phyloP scores from a whole-genome alignment of 1,139 yeast species.

The Meyerozyma athensensis region DNA sequence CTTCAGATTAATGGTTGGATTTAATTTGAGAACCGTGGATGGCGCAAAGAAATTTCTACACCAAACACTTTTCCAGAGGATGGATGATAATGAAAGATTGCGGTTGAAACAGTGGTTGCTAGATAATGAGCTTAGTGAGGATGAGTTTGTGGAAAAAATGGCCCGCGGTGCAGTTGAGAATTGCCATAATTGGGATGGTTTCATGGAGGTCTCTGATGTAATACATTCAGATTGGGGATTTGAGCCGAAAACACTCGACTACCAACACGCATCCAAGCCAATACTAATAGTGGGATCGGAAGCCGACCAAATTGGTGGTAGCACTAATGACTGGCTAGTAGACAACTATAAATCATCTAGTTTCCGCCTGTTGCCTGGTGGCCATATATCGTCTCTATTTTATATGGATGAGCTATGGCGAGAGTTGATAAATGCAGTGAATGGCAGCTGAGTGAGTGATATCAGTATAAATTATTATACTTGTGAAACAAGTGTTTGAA shows the following conservation, averaged over 20 bases:
- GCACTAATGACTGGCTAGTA: constrained; percentile 1
- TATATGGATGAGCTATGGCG: neutral
- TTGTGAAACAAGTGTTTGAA: too few relatives aligned
- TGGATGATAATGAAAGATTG: neutral
- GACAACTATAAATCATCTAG: neutral
- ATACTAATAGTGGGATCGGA: neutral
- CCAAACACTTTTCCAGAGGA: neutral
- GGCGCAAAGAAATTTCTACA: neutral
- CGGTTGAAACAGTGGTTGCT: neutral
- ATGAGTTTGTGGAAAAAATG: neutral
- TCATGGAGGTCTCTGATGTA: neutral
- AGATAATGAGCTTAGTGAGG: neutral
- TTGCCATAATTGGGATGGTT: neutral
- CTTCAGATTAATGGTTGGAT: neutral
- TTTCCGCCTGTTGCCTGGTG: constrained; percentile 1
- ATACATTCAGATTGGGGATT: constrained; percentile 1
- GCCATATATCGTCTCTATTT: neutral
- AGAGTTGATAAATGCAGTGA: neutral
- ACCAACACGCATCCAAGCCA: constrained; percentile 1
- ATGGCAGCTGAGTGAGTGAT: too few relatives aligned
- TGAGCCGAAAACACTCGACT: neutral
- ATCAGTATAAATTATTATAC: neutral
- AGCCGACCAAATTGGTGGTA: neutral
- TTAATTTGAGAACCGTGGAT: neutral
- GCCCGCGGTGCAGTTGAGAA: neutral